Base-by-base conservation (phyloP, 768 basidiomycete species). In the Rickenella mellea region DNA sequence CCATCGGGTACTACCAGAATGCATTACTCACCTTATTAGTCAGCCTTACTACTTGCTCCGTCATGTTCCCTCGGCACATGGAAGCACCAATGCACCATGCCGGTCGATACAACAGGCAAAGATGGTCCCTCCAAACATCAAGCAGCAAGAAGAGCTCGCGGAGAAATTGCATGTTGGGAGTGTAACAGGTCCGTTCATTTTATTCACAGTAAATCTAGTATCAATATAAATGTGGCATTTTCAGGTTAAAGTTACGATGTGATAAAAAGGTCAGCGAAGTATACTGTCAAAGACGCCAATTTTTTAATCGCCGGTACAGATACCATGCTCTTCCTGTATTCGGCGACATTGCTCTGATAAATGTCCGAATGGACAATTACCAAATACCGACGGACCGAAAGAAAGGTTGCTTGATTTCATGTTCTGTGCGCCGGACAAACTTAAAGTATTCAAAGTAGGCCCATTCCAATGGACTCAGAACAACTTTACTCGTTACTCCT, bases 401-500 rank as follows among this genome's bases (percentile, higher is more conserved):
- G 10, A 25, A 19, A 22, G 11, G 19, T 33, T 32, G 40, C 20
- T 15, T 10, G 21, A 22, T 11, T 8, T 19, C 42, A 72, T 71
- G 73, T 4, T 69, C 68, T 15, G 53, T 74, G 17, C 70, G 71
- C 17, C 70, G 71, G n/a, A 72, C 71, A 0, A 71, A 75, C n/a
- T n/a, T n/a, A n/a, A n/a, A n/a, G n/a, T n/a, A n/a, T n/a, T 48
- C 71, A 71, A 9, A 74, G 70, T 20, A 56, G 72, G 41, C 80
- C 80, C 47, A 80, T 81, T 49, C 73, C 81, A 25, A 78, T 78
- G 14, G 78, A 78, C 50, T 78, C 78, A 7, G 78, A 76, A 46
- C 74, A 79, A 52, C 60, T 80, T 30, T 79, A 81, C 49, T 73
- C 73, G 26, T 79, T 76, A 58, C 78, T 80, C 5, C 64, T 67